A percentile compares a stretch with the other conserved stretches of the same genome.
Evolutionary conservation across 108 stramenopile species (phyloP).

Genomic region (Cyclostephanos invisitatus): DNA sequence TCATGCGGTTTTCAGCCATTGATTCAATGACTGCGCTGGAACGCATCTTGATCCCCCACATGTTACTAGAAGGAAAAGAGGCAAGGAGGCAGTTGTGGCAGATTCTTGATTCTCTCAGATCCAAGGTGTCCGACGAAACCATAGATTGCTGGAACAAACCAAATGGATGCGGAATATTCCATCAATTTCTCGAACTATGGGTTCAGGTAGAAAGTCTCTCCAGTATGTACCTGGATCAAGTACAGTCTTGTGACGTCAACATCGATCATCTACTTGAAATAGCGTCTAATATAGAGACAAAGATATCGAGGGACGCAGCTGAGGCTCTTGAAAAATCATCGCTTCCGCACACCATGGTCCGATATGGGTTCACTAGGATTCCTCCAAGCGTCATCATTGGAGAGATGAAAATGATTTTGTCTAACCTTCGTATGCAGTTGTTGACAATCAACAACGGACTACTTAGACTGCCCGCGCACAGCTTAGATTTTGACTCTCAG

Average conservation of each 20-base stretch:
- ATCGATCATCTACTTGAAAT: slow-evolving; percentile 30
- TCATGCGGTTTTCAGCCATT: slow-evolving; percentile 33
- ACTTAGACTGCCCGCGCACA: background rate
- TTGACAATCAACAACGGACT: slow-evolving; percentile 30
- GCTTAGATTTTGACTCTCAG: slow-evolving; percentile 3
- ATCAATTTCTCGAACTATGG: slow-evolving; percentile 27
- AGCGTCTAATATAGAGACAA: slow-evolving; percentile 23
- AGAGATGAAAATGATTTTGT: slow-evolving; percentile 19
- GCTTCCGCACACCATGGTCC: slow-evolving; percentile 20
- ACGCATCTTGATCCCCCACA: slow-evolving; percentile 57
- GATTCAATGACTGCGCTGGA: slow-evolving; percentile 52
- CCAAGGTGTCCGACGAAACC: slow-evolving; percentile 17
- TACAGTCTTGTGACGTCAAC: slow-evolving; percentile 21
- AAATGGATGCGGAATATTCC: slow-evolving; percentile 25
- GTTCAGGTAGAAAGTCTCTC: slow-evolving; percentile 29
- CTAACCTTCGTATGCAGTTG: slow-evolving; percentile 33
- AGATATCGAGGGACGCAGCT: slow-evolving; percentile 6
- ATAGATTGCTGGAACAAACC: slow-evolving; percentile 27
- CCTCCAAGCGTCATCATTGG: slow-evolving; percentile 19
- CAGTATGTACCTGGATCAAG: slow-evolving; percentile 5
- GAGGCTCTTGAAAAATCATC: background rate
- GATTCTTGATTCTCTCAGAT: slow-evolving; percentile 25
- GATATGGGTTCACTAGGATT: slow-evolving; percentile 9
- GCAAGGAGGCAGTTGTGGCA: slow-evolving; percentile 16
- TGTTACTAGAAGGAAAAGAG: slow-evolving; percentile 56